Base-by-base conservation (phyloP, 768 basidiomycete species). In the Russula sp. region DNA sequence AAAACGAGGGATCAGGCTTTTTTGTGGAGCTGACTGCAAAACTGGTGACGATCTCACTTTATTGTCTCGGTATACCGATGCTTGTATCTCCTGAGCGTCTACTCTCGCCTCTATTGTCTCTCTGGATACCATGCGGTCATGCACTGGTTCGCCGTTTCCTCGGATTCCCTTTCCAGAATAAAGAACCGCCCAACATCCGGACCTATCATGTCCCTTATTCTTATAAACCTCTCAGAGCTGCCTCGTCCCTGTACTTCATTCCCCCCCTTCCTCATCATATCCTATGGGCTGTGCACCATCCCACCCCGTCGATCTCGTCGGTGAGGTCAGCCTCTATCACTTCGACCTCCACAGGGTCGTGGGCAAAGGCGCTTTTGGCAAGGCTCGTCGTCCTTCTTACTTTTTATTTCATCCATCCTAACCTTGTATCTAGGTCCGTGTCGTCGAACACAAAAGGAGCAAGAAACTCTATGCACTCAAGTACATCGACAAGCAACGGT, bases 311-410 rank as follows among this genome's bases (percentile, higher is more conserved):
- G 82, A 85, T 71, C 83, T 82, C 68, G 79, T 82, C 45, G 79
- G 77, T 48, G 83, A 84, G 59, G 82, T 87, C 74, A 91, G 85
- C 72, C 87, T 99, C 54, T 98, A 89, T 77, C 96, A 98, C 77
- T 99, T 98, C 71, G 91, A 96, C 73, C 88, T 99, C 52, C 87
- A 97, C 72, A 84, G 94, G 53, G 92, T 91, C 22, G 92, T 98
- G 14, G 97, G 97, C 48, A 97, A 94, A 75, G 96, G 97, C 50
- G 94, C 96, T 31, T 99, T 98, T 78, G 96, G 96, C 74, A 98
- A 98, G 86, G 95, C 94, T 57, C 40, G 80, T 73, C 52, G 37
- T 35, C 49, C 59, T 50, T 34, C 16, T 35, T 56, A 40, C 34
- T 32, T 13, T 8, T 10, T 35, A 8, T 32, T 34, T 39, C 8